phyloP scores from a whole-genome alignment of 768 basidiomycete species.

The Phaeotremella skinneri region DNA sequence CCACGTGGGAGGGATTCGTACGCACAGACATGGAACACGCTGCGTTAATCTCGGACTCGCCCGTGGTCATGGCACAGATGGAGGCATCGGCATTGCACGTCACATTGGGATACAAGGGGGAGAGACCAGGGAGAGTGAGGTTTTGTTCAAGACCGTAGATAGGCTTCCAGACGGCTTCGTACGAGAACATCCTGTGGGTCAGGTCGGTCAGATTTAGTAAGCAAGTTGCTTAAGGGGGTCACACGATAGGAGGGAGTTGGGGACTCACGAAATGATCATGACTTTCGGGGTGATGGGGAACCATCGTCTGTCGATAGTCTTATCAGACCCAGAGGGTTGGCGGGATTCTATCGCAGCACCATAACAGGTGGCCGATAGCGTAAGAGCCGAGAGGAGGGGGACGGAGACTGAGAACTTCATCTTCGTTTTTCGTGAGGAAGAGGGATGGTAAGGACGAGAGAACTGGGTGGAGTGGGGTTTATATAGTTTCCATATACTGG shows the following conservation, averaged over 20 bases:
- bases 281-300: constrained; percentile 36
- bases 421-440: background rate
- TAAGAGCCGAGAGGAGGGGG: constrained; percentile 1
- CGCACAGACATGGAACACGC: constrained; percentile 49
- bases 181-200: constrained; percentile 35
- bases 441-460: background rate
- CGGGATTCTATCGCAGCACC: background rate
- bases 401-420: constrained; percentile 4
- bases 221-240: background rate
- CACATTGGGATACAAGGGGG: constrained; percentile 53
- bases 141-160: constrained; percentile 47
- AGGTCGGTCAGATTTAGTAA: background rate
- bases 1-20: background rate
- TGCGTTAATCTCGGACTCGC: constrained; percentile 56
- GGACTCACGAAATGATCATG: constrained; percentile 38
- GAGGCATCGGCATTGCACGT: constrained; percentile 51
- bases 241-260: background rate
- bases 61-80: constrained; percentile 54
- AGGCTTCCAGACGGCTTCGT: constrained; percentile 44
- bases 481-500: no score
- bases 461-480: no score
- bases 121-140: constrained; percentile 53
- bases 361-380: background rate
- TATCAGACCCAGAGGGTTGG: background rate
- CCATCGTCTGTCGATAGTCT: constrained; percentile 5